These are phyloP conservation scores for Rhodofomes roseus DNA, from an alignment of 1,284 basidiomycete species.

Conservation along the genomic window DNA sequence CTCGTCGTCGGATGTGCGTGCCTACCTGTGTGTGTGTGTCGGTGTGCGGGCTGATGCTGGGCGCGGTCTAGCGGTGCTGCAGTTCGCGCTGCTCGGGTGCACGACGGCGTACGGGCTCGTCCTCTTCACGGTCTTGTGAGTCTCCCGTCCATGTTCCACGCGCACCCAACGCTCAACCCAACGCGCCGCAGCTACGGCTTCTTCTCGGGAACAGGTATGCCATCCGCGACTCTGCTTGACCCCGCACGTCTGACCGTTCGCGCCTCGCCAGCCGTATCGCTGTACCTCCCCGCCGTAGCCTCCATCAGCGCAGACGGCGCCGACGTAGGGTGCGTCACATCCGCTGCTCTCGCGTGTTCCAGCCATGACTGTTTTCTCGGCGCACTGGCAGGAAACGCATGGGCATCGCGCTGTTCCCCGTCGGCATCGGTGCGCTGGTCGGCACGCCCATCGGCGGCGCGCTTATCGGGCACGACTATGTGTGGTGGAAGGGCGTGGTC, in stretches of 20 bases:
- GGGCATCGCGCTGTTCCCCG: constrained; percentile 11
- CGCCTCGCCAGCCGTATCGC: not conserved
- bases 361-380: not conserved
- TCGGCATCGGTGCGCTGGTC: constrained; percentile 9
- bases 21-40: not conserved
- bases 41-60: not conserved
- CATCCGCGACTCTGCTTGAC: not conserved
- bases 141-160: not conserved
- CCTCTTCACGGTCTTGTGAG: constrained; percentile 19
- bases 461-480: constrained; percentile 10
- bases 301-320: not conserved
- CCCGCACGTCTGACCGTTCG: not conserved
- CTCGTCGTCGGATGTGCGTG: not conserved
- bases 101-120: constrained; percentile 20
- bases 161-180: not conserved
- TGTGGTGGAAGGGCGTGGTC: constrained; percentile 10
- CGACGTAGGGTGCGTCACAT: not conserved
- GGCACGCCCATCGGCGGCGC: constrained; percentile 16
- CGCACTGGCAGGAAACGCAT: constrained; percentile 12
- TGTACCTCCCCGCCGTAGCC: constrained; percentile 3
- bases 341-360: not conserved
- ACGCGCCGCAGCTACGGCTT: constrained; percentile 17
- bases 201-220: constrained; percentile 16
- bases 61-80: constrained; percentile 12
- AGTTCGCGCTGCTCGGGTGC: constrained; percentile 23